phyloP scores from a whole-genome alignment of 1,284 basidiomycete species.

The Cerioporus squamosus region DNA sequence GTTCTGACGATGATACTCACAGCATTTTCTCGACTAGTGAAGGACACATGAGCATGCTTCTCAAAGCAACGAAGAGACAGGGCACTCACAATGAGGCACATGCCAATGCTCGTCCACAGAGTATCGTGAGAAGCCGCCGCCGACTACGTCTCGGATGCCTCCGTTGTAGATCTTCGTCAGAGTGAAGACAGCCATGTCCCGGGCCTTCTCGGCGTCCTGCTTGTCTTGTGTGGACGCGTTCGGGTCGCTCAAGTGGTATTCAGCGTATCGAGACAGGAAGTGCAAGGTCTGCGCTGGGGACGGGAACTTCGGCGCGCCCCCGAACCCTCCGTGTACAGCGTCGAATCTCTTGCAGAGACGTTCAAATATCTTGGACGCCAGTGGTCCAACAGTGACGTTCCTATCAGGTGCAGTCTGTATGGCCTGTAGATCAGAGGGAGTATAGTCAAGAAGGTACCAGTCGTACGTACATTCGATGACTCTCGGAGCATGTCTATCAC shows the following conservation, averaged over 20 bases:
- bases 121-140: slow-evolving; percentile 47
- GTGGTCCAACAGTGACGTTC: slow-evolving; percentile 8
- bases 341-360: slow-evolving; percentile 34
- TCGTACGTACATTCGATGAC: slow-evolving; percentile 21
- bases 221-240: slow-evolving; percentile 6
- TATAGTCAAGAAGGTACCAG: neutral
- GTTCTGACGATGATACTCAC: slow-evolving; percentile 13
- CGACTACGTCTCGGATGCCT: slow-evolving; percentile 50
- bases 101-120: slow-evolving; percentile 49
- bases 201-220: slow-evolving; percentile 23
- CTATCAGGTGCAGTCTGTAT: slow-evolving; percentile 20
- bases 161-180: slow-evolving; percentile 41
- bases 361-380: slow-evolving; percentile 18
- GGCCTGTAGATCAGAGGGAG: neutral
- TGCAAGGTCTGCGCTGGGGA: slow-evolving; percentile 29
- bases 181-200: slow-evolving; percentile 32
- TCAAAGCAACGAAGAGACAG: neutral
- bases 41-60: neutral
- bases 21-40: slow-evolving; percentile 49
- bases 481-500: slow-evolving; percentile 27
- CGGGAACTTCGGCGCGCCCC: slow-evolving; percentile 45
- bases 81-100: slow-evolving; percentile 43
- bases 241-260: slow-evolving; percentile 10
- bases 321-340: slow-evolving; percentile 42
- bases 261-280: slow-evolving; percentile 31